A percentile compares a stretch with the other conserved stretches of the same genome.
Evolutionary conservation across 306 rosid species (phyloP).

Genomic region (Prunus mongolica): DNA sequence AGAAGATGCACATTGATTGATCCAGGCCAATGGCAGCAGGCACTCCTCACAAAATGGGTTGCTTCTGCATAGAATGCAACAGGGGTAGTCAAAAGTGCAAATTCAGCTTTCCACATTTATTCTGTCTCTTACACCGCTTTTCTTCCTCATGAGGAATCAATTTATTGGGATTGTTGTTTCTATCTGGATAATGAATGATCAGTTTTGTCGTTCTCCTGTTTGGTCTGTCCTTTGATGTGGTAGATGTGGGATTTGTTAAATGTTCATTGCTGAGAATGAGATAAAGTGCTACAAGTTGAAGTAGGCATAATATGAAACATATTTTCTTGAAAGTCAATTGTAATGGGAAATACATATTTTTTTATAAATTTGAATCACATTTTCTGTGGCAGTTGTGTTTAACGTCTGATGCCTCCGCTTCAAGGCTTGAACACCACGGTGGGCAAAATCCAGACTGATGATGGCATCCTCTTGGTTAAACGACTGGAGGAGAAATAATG

Average conservation of each 20-base stretch:
- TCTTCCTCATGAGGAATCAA: conserved; percentile 21
- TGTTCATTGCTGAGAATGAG: background rate
- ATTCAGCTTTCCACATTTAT: conserved; percentile 6
- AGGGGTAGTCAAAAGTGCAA: conserved; percentile 25
- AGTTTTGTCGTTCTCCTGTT: background rate
- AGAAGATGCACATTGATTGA: conserved; percentile 76
- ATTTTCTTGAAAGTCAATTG: background rate
- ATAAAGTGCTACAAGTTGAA: background rate
- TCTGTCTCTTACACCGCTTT: conserved; percentile 15
- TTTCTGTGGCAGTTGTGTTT: background rate
- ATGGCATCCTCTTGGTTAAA: background rate
- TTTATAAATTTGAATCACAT: background rate
- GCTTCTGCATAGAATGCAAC: background rate
- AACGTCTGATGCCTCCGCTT: too few relatives aligned
- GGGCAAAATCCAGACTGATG: conserved; percentile 10
- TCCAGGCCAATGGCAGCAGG: conserved; percentile 3
- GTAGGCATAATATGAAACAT: background rate
- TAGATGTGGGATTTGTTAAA: background rate
- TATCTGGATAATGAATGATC: conserved; percentile 2
- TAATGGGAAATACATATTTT: background rate
- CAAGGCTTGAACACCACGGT: background rate
- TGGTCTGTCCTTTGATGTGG: background rate
- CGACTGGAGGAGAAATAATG: background rate
- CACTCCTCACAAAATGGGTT: background rate
- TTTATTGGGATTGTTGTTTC: background rate